Evolutionary conservation across 2,329 filamentous ascomycete species (phyloP), one percentile per base, ranked within the genome.

Genomic region (Lasiodiplodia sp.): DNA sequence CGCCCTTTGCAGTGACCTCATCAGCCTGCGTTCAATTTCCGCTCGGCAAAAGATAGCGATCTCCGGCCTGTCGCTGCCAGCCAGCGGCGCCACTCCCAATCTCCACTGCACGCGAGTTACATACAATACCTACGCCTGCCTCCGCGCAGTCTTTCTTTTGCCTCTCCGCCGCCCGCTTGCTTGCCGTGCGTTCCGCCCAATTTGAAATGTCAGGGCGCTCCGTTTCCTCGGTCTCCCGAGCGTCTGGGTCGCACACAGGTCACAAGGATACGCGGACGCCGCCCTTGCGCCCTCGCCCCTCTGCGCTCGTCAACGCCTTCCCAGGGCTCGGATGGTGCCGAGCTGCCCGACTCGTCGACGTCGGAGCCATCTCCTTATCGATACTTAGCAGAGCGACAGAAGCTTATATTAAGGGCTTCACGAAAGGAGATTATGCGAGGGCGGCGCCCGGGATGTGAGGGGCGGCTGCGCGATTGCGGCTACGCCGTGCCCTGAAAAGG

Each of bases 331-430:
- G 60, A 52, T 64, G 60, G 44, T 23, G 60, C 60, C 60, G 60
- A 64, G 60, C 58, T 49, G 58, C 58, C 58, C 58, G 44, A 63
- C 34, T 25, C 37, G 57, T 49, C n/a, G 55, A 23, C 56, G 56
- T 51, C 58, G 58, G 58, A 63, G 58, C 58, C 40, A 63, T 63
- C 58, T 63, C 58, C 58, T 63, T 63, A 63, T 63, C 58, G 58
- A 51, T 63, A 63, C 49, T 63, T 63, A 63, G 58, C 28, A 52
- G 60, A 28, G 51, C 28, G 47, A 10, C 34, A 64, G 60, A 64
- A 64, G 60, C 60, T 64, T 64, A 52, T 64, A 64, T 64, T 51
- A 51, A 64, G 60, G 60, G 47, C 47, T 52, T 52, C 16, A 38
- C 28, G 25, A 51, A 64, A 52, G 44, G 60, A 52, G 60, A 52